These are phyloP conservation scores for Wickerhamiella hasegawae DNA, from an alignment of 805 yeast genomes.

Conservation along the genomic window DNA sequence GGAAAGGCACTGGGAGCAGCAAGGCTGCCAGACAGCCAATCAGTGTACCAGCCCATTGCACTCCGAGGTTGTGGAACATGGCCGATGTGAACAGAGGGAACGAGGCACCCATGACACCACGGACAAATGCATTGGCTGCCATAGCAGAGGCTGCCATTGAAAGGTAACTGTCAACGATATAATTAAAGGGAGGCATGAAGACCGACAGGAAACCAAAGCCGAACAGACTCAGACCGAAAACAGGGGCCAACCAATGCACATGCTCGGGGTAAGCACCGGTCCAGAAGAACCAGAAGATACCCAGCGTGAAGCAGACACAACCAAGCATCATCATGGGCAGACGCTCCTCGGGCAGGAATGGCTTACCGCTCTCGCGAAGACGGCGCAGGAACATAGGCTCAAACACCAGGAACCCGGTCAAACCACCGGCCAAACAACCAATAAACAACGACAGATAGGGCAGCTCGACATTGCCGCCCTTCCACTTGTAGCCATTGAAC, in stretches of 20 bases:
- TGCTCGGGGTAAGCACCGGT: slow-evolving; percentile 50
- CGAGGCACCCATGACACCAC: slow-evolving; percentile 51
- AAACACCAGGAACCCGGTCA: slow-evolving; percentile 42
- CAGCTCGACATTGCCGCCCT: slow-evolving; percentile 47
- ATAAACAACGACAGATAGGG: slow-evolving; percentile 61
- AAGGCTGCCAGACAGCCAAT: slow-evolving; percentile 43
- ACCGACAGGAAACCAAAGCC: slow-evolving; percentile 56
- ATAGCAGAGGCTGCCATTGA: slow-evolving; percentile 64
- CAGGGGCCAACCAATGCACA: slow-evolving; percentile 72
- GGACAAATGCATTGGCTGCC: slow-evolving; percentile 55
- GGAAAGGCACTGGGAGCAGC: slow-evolving; percentile 51
- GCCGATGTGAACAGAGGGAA: slow-evolving; percentile 57
- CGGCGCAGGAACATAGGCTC: slow-evolving; percentile 44
- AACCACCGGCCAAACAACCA: slow-evolving; percentile 30
- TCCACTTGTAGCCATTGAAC: slow-evolving; percentile 40
- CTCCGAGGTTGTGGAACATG: slow-evolving; percentile 54
- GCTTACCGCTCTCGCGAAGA: slow-evolving; percentile 33
- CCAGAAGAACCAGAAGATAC: slow-evolving; percentile 82
- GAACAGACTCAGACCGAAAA: slow-evolving; percentile 43
- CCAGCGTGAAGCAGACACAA: slow-evolving; percentile 52
- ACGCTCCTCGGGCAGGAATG: slow-evolving; percentile 59
- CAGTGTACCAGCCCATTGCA: slow-evolving; percentile 65
- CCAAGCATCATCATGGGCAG: slow-evolving; percentile 63
- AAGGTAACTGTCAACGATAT: slow-evolving; percentile 56
- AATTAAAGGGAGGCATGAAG: slow-evolving; percentile 54